Evolutionary conservation across 495 filamentous ascomycete species (phyloP).

Genomic region (Tuber calosporum): DNA sequence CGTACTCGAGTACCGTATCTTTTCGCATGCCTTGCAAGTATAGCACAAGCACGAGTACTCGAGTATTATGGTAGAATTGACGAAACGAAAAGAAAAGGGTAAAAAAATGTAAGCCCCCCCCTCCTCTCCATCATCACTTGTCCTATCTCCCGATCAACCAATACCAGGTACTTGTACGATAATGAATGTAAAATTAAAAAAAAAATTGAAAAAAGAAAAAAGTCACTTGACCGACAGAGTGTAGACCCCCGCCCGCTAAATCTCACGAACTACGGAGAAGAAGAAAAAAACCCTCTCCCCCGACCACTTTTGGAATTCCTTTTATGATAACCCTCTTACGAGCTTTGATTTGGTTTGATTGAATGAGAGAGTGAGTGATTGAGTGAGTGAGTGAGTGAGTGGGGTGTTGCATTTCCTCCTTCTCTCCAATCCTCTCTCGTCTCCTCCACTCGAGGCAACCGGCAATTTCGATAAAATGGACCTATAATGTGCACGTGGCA

Average conservation of each 20-base stretch:
- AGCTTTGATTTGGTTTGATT: conserved; percentile 8
- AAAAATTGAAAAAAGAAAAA: not conserved
- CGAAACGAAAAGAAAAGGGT: not conserved
- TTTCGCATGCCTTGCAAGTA: not conserved
- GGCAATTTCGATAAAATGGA: conserved; percentile 7
- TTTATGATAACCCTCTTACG: conserved; percentile 11
- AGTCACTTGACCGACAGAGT: not conserved
- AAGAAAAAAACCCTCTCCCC: not conserved
- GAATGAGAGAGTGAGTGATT: conserved; percentile 22
- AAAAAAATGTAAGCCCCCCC: not conserved
- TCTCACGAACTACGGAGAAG: conserved; percentile 17
- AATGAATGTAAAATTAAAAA: not conserved
- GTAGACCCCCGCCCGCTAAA: conserved; percentile 29
- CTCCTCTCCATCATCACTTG: not conserved
- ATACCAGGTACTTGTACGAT: not conserved
- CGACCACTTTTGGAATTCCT: conserved; percentile 1
- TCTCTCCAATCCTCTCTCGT: conserved; percentile 13
- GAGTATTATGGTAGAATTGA: not conserved
- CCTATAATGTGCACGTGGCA: conserved; percentile 35
- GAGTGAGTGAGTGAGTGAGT: conserved; percentile 23
- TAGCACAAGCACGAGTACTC: no score
- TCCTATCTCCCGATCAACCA: conserved; percentile 2
- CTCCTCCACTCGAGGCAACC: not conserved
- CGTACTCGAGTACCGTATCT: no score
- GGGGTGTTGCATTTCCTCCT: conserved; percentile 9